Percentiles rank a stretch among this genome's conserved stretches.
Evolutionary conservation across 192 early-diverging fungal species (phyloP).

Genomic region (Coemansia sp.): DNA sequence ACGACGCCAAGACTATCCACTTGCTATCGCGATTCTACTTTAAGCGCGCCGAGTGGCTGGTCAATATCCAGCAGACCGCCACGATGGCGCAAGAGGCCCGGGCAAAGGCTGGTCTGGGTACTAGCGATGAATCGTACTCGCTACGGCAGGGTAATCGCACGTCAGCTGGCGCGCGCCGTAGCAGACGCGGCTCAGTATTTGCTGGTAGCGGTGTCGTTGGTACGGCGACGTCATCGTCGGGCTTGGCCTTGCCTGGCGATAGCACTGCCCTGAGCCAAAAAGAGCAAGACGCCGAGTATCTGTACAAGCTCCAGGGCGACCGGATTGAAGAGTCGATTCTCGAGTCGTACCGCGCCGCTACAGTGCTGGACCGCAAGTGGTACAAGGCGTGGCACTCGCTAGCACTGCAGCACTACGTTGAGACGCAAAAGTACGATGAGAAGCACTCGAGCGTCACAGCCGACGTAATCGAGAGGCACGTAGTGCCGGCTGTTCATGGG

Average conservation of each 20-base stretch:
- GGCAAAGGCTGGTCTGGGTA: slow-evolving; percentile 9
- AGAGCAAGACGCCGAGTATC: slow-evolving; percentile 15
- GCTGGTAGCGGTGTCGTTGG: neutral
- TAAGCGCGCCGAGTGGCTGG: slow-evolving; percentile 93
- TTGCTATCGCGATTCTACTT: slow-evolving; percentile 80
- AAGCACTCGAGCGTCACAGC: slow-evolving; percentile 59
- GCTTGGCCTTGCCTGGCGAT: neutral
- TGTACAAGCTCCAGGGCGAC: slow-evolving; percentile 26
- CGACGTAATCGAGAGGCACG: slow-evolving; percentile 60
- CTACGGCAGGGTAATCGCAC: neutral
- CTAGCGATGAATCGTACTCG: slow-evolving; percentile 1
- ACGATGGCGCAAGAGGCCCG: slow-evolving; percentile 17
- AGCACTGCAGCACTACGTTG: slow-evolving; percentile 87
- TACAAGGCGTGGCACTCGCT: slow-evolving; percentile 98
- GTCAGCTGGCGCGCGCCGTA: neutral
- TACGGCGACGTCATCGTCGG: neutral
- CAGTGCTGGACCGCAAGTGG: slow-evolving; percentile 86
- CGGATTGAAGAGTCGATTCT: slow-evolving; percentile 65
- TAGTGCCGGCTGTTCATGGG: slow-evolving; percentile 86
- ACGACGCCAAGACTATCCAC: slow-evolving; percentile 37
- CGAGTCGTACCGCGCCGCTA: slow-evolving; percentile 80
- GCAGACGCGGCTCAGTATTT: neutral
- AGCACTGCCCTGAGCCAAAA: neutral
- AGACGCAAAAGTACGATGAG: slow-evolving; percentile 78
- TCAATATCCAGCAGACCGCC: slow-evolving; percentile 18